Evolutionary conservation across 2,329 filamentous ascomycete species (phyloP), one percentile per base, ranked within the genome.

Genomic region (Trichoderma sp.): DNA sequence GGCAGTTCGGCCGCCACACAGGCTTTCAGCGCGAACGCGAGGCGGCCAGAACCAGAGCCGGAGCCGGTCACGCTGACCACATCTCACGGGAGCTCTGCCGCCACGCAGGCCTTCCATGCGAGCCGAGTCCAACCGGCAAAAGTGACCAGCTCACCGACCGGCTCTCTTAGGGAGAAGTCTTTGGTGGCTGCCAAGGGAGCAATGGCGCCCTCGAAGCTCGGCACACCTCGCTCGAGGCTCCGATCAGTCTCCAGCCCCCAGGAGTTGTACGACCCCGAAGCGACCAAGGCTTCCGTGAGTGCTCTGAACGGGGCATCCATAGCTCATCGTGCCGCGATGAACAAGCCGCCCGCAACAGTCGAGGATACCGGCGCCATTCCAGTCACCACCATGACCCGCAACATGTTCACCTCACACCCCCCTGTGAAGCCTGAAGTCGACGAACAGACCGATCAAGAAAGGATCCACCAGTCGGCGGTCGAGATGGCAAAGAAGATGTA

Each of bases 401-500:
- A 88, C 67, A 90, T 96, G 86, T 96, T 90, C 73, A 92, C 90
- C 0, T 88, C 90, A 1, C 80, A 86, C 41, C 92, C 93, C 4
- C 89, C 88, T 0, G 86, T 96, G 3, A 82, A 86, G 28, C 79
- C 85, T 2, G 91, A 96, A 72, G 78, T 87, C 0, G 89, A 95
- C 47, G 92, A 97, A 72, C 85, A 88, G 74, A 88, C 85, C 67
- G 86, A 85, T 65, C 85, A 88, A 51, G 90, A 92, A 69, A 87
- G 88, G 5, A 80, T 96, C 3, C 90, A 89, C 68, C 91, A 92
- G 34, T 94, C 92, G 21, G 92, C 93, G 2, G 81, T 97, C 3
- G 91, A 90, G 12, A 96, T 97, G 92, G 93, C 93, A 7, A 90
- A 89, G 76, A 87, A 90, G 70, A 94, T 97, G 88, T 97, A 93